Percentiles rank a stretch among this genome's conserved stretches.
Conservation (phyloP, 2,329 filamentous ascomycete species). For the Pseudocercospora ulei region DNA sequence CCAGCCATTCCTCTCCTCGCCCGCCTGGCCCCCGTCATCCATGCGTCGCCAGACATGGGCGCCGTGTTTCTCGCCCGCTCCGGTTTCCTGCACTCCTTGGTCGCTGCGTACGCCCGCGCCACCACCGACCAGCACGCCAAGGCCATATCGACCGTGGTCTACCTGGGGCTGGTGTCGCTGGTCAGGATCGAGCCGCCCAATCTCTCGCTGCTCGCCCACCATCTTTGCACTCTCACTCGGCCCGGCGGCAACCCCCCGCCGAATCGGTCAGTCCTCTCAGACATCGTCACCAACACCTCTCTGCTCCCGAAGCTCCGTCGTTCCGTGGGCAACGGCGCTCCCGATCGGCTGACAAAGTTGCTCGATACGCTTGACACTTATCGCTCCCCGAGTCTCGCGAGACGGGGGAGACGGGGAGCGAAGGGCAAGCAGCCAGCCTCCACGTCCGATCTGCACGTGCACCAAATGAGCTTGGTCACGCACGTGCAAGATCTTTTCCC, state of each 20-base stretch:
- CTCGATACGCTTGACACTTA: constrained; percentile 53
- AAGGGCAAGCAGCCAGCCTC: constrained; percentile 44
- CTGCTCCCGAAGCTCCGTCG: constrained; percentile 55
- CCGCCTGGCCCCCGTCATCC: constrained; percentile 54
- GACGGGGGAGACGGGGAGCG: constrained; percentile 51
- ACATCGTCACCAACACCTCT: constrained; percentile 71
- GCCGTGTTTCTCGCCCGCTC: constrained; percentile 68
- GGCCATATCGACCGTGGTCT: constrained; percentile 61
- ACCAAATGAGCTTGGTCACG: constrained; percentile 72
- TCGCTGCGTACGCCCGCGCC: constrained; percentile 55
- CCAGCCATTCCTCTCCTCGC: constrained; percentile 37
- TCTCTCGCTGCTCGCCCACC: constrained; percentile 66
- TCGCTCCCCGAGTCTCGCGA: constrained; percentile 46
- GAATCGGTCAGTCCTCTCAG: constrained; percentile 58
- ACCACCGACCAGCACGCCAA: constrained; percentile 53
- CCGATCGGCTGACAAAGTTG: constrained; percentile 51
- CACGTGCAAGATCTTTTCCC: constrained; percentile 93
- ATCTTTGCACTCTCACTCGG: constrained; percentile 69
- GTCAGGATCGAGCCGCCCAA: constrained; percentile 58
- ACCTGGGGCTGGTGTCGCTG: constrained; percentile 63
- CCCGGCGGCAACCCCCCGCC: constrained; percentile 54
- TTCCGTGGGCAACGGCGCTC: constrained; percentile 45
- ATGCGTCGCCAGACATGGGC: constrained; percentile 49
- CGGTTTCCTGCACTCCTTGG: constrained; percentile 73
- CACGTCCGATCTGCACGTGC: constrained; percentile 55